Conservation (phyloP, 2,329 filamentous ascomycete species). For the Sporothrix schenckii region DNA sequence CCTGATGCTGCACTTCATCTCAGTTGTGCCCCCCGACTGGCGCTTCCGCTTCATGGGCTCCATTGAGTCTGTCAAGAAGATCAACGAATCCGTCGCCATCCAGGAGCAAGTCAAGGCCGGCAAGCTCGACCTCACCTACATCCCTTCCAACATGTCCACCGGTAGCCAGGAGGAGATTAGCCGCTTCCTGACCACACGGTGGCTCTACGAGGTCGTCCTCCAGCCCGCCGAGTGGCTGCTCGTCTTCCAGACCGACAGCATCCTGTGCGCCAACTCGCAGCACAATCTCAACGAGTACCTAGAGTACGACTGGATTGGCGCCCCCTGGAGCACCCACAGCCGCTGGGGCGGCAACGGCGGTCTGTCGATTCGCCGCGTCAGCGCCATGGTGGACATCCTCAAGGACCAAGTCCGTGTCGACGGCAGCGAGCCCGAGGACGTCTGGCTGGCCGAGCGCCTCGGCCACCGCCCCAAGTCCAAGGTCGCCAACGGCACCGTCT, state of each 20-base stretch:
- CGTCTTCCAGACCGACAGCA: conserved; percentile 59
- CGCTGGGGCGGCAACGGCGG: conserved; percentile 57
- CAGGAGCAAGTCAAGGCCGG: conserved; percentile 48
- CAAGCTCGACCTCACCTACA: conserved; percentile 56
- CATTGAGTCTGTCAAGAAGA: conserved; percentile 47
- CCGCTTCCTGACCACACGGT: conserved; percentile 55
- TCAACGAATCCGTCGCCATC: conserved; percentile 53
- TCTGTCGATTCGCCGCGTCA: conserved; percentile 56
- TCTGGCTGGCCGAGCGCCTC: conserved; percentile 59
- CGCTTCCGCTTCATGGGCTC: conserved; percentile 61
- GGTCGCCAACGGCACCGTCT: conserved; percentile 56
- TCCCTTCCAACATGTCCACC: conserved; percentile 57
- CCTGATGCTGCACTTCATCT: conserved; percentile 59
- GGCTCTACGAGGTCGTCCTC: conserved; percentile 56
- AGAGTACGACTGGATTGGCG: conserved; percentile 58
- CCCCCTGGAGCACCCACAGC: conserved; percentile 51
- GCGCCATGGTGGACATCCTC: conserved; percentile 57
- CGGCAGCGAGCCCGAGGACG: conserved; percentile 56
- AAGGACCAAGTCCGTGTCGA: conserved; percentile 51
- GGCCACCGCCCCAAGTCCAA: conserved; percentile 52
- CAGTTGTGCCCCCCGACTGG: conserved; percentile 61
- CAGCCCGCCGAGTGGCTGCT: conserved; percentile 58
- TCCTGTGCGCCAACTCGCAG: conserved; percentile 57
- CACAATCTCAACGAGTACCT: conserved; percentile 54
- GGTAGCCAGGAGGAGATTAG: conserved; percentile 56